Base-by-base conservation (phyloP, 176 grass and related monocot species). In the Echinochloa phyllopogon region DNA sequence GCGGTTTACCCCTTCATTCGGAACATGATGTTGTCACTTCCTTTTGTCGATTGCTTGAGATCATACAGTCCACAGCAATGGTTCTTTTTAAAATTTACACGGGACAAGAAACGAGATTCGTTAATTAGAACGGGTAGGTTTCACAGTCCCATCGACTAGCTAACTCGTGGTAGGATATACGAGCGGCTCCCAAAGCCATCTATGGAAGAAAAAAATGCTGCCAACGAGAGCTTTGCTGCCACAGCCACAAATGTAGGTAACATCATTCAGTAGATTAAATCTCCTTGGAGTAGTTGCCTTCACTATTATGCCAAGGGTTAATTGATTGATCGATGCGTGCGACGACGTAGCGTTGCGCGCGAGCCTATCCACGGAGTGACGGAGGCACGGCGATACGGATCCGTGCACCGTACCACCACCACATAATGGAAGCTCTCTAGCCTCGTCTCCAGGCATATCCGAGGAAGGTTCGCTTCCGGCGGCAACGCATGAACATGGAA, bases 391-490 rank as follows among this genome's bases (percentile, higher is more conserved):
- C 13, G 13, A 33, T 37, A 56, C 39, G 60, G 45, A 65, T 75
- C 59, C 60, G 66, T 84, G 45, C 2, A n/a, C n/a, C n/a, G 29
- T 33, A 33, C 29, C 59, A 20, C 13, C 49, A 11, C 52, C 80
- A 48, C 12, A 6, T 15, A 5, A 57, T 57, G 11, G 20, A 41
- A 41, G 8, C 3, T 40, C 3, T 40, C 17, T 3, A 68, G 7
- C 8, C 12, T 53, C 10, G 16, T 25, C 17, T 15, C 51, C 52
- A n/a, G 23, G 66, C 27, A 24, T 10, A n/a, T 24, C 25, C 15
- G 8, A 62, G 55, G 81, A 83, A 83, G 55, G 23, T 59, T 71
- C 79, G 4, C 37, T 14, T 7, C 65, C 27, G 24, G 58, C 15
- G 24, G 8, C 29, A 1, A 33, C 29, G 29, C 49, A 25, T 24